phyloP scores from a whole-genome alignment of 805 yeast species.

The Candida quercuum region DNA sequence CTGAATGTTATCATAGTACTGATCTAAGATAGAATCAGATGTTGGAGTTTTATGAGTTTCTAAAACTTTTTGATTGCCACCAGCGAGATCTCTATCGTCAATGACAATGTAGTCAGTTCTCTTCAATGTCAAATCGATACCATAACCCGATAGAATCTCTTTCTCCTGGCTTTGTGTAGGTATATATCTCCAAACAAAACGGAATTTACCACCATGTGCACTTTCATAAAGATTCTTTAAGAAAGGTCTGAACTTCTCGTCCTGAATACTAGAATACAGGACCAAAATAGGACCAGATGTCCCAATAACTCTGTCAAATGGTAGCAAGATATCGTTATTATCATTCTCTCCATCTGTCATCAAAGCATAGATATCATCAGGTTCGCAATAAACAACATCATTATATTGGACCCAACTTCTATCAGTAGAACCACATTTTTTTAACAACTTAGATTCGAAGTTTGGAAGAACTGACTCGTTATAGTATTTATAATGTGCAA shows the following conservation, averaged over 20 bases:
- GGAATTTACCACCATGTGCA: constrained; percentile 58
- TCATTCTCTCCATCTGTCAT: constrained; percentile 39
- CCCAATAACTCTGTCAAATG: constrained; percentile 68
- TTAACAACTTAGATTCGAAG: constrained; percentile 14
- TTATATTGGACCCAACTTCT: constrained; percentile 48
- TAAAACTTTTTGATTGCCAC: constrained; percentile 22
- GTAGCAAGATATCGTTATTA: constrained; percentile 20
- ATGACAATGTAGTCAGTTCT: constrained; percentile 61
- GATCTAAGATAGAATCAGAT: constrained; percentile 14
- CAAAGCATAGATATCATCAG: constrained; percentile 75
- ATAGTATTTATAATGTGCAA: constrained; percentile 57
- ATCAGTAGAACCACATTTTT: constrained; percentile 21
- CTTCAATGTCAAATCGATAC: constrained; percentile 58
- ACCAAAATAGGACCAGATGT: constrained; percentile 45
- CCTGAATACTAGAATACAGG: constrained; percentile 60
- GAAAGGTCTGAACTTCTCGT: constrained; percentile 47
- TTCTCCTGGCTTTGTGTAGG: constrained; percentile 27
- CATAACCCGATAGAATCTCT: constrained; percentile 53
- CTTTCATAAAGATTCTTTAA: constrained; percentile 54
- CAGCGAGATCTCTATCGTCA: constrained; percentile 47
- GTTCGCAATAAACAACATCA: constrained; percentile 52
- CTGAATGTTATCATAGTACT: constrained; percentile 25
- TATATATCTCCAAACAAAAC: constrained; percentile 72
- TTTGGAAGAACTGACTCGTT: constrained; percentile 27
- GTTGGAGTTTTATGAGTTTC: constrained; percentile 2